Base-by-base conservation (phyloP, 1,139 yeast genomes). In the Scheffersomyces parashehatae region DNA sequence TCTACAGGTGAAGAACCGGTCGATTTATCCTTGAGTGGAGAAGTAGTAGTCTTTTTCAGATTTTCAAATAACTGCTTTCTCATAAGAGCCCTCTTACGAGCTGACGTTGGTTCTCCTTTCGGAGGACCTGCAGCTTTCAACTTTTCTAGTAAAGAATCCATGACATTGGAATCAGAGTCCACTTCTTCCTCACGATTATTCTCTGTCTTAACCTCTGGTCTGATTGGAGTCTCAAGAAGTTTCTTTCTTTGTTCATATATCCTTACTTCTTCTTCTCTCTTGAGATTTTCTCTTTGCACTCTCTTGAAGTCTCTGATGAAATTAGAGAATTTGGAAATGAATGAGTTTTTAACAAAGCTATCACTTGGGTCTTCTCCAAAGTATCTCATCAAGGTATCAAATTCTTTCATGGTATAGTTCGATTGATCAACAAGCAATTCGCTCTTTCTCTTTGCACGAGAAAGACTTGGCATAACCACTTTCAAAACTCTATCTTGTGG, bases 321-420 rank as follows among this genome's bases (percentile, higher is more conserved):
- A 45, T 80, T 77, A 4, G 89, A 69, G 59, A 93, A 86, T 58
- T 85, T 85, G 46, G 78, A 69, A 57, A 93, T 84, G 60, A 93
- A 91, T 1, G 83, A 68, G 47, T 79, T 78, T 46, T 83, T 78
- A 1, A 85, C 81, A 50, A 90, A 81, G 13, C 79, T 65, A 62
- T 87, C 95, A 26, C 70, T 68, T 1, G 88, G 80, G 62, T 85
- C 93, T 65, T 87, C 95, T 28, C 93, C 93, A 58, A 85, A 87
- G 53, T 75, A 81, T 54, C 79, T 77, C 91, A 86, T 84, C 52
- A 85, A 64, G 41, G 77, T 74, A 48, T 83, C 88, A 60, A 86
- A 85, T 54, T 84, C 88, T 50, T 80, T 75, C 56, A 85, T 71
- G 0, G 89, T 82, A 47, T 79, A 72, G 40, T 73, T 74, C 0